Base-by-base conservation (phyloP, 2,329 filamentous ascomycete species). In the Reticulascus tulasneorum region DNA sequence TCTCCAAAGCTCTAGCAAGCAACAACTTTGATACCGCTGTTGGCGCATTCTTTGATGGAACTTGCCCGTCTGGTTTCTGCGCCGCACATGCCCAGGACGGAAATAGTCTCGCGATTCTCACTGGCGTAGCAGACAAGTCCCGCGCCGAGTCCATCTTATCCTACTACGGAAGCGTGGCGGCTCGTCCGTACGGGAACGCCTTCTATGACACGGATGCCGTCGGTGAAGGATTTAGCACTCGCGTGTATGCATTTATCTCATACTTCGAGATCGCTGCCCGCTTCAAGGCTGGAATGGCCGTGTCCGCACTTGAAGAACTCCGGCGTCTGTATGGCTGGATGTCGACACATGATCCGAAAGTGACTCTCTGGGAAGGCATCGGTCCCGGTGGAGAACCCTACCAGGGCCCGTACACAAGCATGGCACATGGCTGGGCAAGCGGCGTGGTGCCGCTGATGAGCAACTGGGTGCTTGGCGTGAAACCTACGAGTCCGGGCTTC, bases 191-290 rank as follows among this genome's bases (percentile, higher is more conserved):
- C 40, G 71, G 71, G 3, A 74, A 75, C 44, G 58, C 71, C 2
- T 75, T 75, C 47, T 75, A 70, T 47, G 70, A 75, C 47, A 67
- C 62, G 23, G 63, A 58, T 27, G 47, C 55, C 4, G 49, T 71
- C 0, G 49, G 46, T 1, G 43, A 42, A 0, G 62, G 58, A 1
- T 71, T 63, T 46, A 60, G 60, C 3, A 50, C 66, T 32, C 60
- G 69, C 10, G 70, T 74, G 4, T 75, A 75, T 36, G 59, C 71
- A 3, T 73, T 75, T 42, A 63, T 68, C 13, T 73, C 70, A 3
- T 75, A 70, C 48, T 74, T 75, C 44, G 71, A 75, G 52, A 56
- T 70, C 13, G 58, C 63, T n/a, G 71, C 70, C 10, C 64, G 70
- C 9, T 72, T 75, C 45, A 48, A 53, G 16, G 51, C 33, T 9